phyloP scores from a whole-genome alignment of 768 basidiomycete species.

The Boletales sp. region DNA sequence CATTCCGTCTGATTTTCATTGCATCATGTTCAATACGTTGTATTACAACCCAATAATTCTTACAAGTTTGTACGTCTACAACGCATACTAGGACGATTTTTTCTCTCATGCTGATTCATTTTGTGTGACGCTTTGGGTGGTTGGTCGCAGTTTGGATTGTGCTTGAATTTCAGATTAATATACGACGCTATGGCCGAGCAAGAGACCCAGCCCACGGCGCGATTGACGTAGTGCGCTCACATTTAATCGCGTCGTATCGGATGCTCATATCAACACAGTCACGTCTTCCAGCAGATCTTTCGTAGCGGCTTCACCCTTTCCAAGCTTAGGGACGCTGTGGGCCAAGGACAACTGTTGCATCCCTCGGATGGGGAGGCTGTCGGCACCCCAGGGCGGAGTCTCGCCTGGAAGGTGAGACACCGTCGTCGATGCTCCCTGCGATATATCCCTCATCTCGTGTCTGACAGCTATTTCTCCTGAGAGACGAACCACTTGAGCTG shows the following conservation, averaged over 20 bases:
- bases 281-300: slow-evolving; percentile 46
- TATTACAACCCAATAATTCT: slow-evolving; percentile 29
- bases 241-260: background rate
- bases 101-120: background rate
- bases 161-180: too few relatives aligned
- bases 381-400: slow-evolving; percentile 68
- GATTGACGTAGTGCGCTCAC: slow-evolving; percentile 23
- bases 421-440: slow-evolving; percentile 9
- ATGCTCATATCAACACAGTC: slow-evolving; percentile 26
- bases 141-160: background rate
- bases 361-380: slow-evolving; percentile 36
- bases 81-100: slow-evolving; percentile 28
- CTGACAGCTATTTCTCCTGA: slow-evolving; percentile 64
- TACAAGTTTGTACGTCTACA: slow-evolving; percentile 28
- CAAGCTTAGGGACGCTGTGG: slow-evolving; percentile 63
- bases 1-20: slow-evolving; percentile 20
- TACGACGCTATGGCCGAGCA: slow-evolving; percentile 22
- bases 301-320: slow-evolving; percentile 51
- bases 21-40: slow-evolving; percentile 31
- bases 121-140: background rate
- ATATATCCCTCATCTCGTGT: slow-evolving; percentile 13
- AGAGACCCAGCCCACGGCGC: slow-evolving; percentile 20
- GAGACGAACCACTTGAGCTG: slow-evolving; percentile 59
- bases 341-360: slow-evolving; percentile 57
- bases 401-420: slow-evolving; percentile 75